These are phyloP conservation scores for Umbilicaria muhlenbergii DNA, from an alignment of 495 filamentous ascomycete species.

Conservation along the genomic window DNA sequence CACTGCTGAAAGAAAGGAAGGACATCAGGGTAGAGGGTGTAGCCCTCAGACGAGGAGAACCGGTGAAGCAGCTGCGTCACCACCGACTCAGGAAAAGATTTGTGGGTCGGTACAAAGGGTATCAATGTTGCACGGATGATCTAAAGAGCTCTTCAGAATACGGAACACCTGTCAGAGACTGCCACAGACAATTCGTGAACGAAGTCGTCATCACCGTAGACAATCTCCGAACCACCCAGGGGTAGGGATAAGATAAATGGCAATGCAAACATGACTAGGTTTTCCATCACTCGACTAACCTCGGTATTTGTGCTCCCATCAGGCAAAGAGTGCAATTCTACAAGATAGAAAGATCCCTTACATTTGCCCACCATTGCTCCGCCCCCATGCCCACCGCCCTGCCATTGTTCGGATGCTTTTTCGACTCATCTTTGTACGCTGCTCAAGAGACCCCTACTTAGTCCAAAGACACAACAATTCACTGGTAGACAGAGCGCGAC, in stretches of 20 bases:
- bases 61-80: conserved; percentile 37
- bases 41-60: conserved; percentile 47
- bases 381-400: conserved; percentile 38
- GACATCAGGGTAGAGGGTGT: conserved; percentile 40
- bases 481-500: background rate
- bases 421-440: conserved; percentile 35
- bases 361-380: conserved; percentile 56
- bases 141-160: conserved; percentile 7
- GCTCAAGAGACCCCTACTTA: background rate
- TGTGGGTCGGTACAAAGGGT: conserved; percentile 15
- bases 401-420: conserved; percentile 52
- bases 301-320: no score
- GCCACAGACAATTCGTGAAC: conserved; percentile 16
- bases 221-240: no score
- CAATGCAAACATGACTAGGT: no score
- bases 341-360: conserved; percentile 5
- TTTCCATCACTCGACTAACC: no score
- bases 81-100: conserved; percentile 29
- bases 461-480: background rate
- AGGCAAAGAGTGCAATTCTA: no score
- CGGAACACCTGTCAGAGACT: no score
- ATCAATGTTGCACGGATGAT: conserved; percentile 28
- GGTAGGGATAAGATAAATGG: no score
- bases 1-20: conserved; percentile 34
- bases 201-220: conserved; percentile 1